These are phyloP conservation scores for Lachancea sp. DNA, from an alignment of 805 yeast species.

Conservation along the genomic window DNA sequence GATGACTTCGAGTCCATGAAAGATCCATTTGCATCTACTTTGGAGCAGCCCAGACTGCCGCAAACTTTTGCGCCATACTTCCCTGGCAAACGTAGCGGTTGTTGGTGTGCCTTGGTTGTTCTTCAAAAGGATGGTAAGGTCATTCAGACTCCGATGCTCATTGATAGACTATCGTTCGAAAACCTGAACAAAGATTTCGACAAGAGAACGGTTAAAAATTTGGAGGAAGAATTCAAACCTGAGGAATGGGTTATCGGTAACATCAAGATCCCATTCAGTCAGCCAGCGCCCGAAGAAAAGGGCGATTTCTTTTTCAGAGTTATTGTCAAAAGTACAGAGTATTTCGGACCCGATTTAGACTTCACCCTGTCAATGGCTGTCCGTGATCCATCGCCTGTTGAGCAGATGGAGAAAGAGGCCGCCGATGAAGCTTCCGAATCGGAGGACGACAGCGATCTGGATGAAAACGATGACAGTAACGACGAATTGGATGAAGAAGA, in stretches of 20 bases:
- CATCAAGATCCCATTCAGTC: conserved; percentile 64
- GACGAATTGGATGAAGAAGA: conserved; percentile 43
- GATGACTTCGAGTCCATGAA: conserved; percentile 59
- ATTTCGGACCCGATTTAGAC: conserved; percentile 77
- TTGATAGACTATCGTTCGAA: conserved; percentile 25
- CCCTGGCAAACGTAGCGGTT: conserved; percentile 47
- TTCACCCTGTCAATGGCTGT: conserved; percentile 69
- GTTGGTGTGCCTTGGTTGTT: conserved; percentile 65
- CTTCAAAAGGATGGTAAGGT: conserved; percentile 76
- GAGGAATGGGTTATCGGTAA: conserved; percentile 51
- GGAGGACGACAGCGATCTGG: conserved; percentile 40
- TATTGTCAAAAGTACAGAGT: conserved; percentile 62
- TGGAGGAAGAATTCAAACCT: conserved; percentile 32
- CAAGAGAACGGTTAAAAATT: conserved; percentile 24
- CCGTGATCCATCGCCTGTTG: conserved; percentile 37
- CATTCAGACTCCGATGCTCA: conserved; percentile 51
- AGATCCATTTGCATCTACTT: conserved; percentile 63
- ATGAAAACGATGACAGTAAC: conserved; percentile 59
- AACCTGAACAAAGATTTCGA: conserved; percentile 28
- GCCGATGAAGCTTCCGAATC: conserved; percentile 56
- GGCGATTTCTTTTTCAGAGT: conserved; percentile 68
- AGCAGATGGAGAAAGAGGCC: conserved; percentile 41
- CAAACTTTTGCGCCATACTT: conserved; percentile 65
- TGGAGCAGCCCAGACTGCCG: conserved; percentile 64
- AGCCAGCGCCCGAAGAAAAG: conserved; percentile 68